Conservation (phyloP, 306 rosid genomes). For the Prunus armeniaca region DNA sequence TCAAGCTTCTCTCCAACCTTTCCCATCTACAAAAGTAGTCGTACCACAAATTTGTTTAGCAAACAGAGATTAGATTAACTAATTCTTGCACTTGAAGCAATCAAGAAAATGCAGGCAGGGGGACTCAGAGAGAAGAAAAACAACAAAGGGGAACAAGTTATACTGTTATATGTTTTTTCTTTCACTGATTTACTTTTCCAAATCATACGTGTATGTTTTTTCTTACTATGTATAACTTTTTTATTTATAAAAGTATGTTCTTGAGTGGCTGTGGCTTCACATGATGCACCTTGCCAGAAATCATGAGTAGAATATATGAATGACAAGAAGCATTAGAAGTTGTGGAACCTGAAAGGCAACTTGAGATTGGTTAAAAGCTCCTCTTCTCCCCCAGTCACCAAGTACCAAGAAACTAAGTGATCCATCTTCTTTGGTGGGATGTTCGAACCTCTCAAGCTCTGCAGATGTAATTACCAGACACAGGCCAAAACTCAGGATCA, state of each 20-base stretch:
- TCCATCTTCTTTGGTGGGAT: slow-evolving; percentile 38
- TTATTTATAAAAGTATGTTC: too few species aligned
- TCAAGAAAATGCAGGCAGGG: too few species aligned
- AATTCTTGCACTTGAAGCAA: not conserved
- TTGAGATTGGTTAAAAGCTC: slow-evolving; percentile 54
- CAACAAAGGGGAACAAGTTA: too few species aligned
- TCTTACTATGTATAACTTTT: too few species aligned
- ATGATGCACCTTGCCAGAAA: not conserved
- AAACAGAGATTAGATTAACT: not conserved
- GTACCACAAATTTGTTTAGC: not conserved
- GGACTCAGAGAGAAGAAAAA: too few species aligned
- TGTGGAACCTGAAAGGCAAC: slow-evolving; percentile 53
- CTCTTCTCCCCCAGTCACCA: slow-evolving; percentile 77
- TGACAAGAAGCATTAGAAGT: not conserved
- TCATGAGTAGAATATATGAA: not conserved
- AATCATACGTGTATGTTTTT: too few species aligned
- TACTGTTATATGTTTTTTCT: too few species aligned
- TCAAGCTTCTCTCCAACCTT: slow-evolving; percentile 50
- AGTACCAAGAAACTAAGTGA: slow-evolving; percentile 56
- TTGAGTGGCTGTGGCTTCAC: too few species aligned
- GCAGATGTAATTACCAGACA: slow-evolving; percentile 1
- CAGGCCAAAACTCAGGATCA: not conserved
- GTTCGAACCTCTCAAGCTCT: slow-evolving; percentile 21
- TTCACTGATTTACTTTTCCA: too few species aligned
- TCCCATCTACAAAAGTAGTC: slow-evolving; percentile 55